Base-by-base conservation (phyloP, 495 filamentous ascomycete genomes). In the Staphylotrichum tortipilum region DNA sequence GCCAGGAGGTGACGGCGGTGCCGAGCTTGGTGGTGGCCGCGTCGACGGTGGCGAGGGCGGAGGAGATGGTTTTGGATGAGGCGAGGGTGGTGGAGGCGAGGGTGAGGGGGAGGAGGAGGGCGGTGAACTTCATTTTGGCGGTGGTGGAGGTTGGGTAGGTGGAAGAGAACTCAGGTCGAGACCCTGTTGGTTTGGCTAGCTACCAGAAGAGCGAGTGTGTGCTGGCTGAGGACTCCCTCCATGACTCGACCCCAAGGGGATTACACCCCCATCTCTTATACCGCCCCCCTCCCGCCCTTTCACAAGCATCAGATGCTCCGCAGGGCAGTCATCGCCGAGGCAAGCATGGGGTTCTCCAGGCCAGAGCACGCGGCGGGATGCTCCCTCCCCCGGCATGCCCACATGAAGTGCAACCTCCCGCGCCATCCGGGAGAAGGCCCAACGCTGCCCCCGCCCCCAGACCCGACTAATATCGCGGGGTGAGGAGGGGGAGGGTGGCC, bases 21-120 rank as follows among this genome's bases (percentile, higher is more conserved):
- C 63, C 54, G 30, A 71, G 62, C n/a, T 47, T 42, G 34, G 59
- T 29, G 4, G 68, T 67, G 23, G 50, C 30, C 36, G 52, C 36
- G 34, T 56, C 43, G 56, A 68, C 59, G 19, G 39, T 48, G 22
- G 11, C n/a, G 44, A 71, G 53, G 22, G 65, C 63, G 18, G 37
- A 47, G 18, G 56, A 26, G 37, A 71, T 67, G 38, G 66, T 19
- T 17, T 49, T 50, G 37, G 35, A 50, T 26, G 64, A 56, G 19
- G 64, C 63, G 23, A 50, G 29, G 38, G 55, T 30, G 40, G 55
- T 54, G 30, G 22, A 43, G 23, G 55, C 33, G n/a, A 62, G 45
- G 33, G 61, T 33, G 36, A 58, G 31, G 51, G 54, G 47, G 38
- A 44, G 10, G 51, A 61, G 55, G 54, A 58, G 36, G 22, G 48